Evolutionary conservation across 768 basidiomycete genomes (phyloP), one percentile per base, ranked within the genome.

Genomic region (Cytidiella melzeri): DNA sequence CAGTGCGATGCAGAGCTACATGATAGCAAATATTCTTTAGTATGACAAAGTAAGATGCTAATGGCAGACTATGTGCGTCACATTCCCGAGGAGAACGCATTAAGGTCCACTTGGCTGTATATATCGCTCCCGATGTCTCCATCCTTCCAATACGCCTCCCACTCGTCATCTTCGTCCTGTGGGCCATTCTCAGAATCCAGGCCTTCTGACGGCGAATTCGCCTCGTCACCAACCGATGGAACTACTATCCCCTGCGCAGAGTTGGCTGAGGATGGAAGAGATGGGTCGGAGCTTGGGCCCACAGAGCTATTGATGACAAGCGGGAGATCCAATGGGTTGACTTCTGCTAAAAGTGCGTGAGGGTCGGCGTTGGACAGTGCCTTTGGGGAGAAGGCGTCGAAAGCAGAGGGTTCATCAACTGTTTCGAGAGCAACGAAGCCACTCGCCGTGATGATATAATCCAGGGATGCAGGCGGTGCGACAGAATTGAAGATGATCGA

Each of bases 401-500:
- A 9, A 19, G 43, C 9, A 5, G 18, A 10, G 10, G 13, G 13
- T 25, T 19, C 18, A 5, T 51, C 43, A 4, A 27, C 27, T 15
- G 40, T 26, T 11, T 41, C 40, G 13, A 53, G 23, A 2, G 51
- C 55, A 21, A 61, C 23, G 38, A 93, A 68, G 6, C 91, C 92
- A 19, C 71, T 66, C 13, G 70, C 58, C 4, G 82, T 77, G 43
- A 96, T 74, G 50, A 91, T 71, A 55, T 85, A 95, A 62, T 96
- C 91, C 49, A 88, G 63, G 11, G 82, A 83, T 15, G 67, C 69
- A 1, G 84, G 75, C 0, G 69, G 57, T 0, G 67, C 67, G 12
- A 85, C 74, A 9, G 81, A 81, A 54, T 82, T 88, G 68, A 92
- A 96, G 7, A 96, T 71, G 44, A 94, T 71, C 49, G 80, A 81